Evolutionary conservation across 352 stramenopile species (phyloP), one percentile per base, ranked within the genome.

Genomic region (Aphanomyces stellatus): DNA sequence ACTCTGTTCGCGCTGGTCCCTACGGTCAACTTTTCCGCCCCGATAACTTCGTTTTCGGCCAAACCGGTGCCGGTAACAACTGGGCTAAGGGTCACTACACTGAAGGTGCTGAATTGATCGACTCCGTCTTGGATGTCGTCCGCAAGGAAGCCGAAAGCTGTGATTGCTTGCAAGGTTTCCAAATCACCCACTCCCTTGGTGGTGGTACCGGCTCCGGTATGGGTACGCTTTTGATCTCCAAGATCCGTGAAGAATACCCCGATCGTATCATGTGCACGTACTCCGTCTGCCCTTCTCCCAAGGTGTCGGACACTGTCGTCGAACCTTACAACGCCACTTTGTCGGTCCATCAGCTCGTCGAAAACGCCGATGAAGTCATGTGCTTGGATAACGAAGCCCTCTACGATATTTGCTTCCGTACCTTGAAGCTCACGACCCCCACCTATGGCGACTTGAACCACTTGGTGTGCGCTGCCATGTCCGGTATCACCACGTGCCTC

Each of bases 241-340:
- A 93, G 53, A 78, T 99, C n/a, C 97, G 85, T 31, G 94, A 98
- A 28, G 96, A 99, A 78, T 99, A 99, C 72, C 93, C 93, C 60
- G 88, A 93, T 71, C 99, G 98, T 85, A 98, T 90, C 61, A 99
- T 99, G 81, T 81, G 98, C 22, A 97, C 91, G 27, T 99, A 99
- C 76, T 95, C 95, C 19, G 95, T 99, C 48, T 98, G 96, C 75
- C 96, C 96, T 22, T 98, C 95, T 72, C 96, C 96, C 11, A 88
- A 98, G 74, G 90, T 99, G 53, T 98, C 94, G 10, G 98, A 93
- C 48, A 94, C 96, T 53, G 94, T 99, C 34, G 96, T 99, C 7
- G 96, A 99, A 77, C 97, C 97, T 7, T 99, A 99, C 88, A 99
- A 99, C 88, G 96, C 86, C 4, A 92, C 98, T 49, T 80, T 99